Conservation (phyloP, 2,329 filamentous ascomycete species). For the Fusarium oligoseptatum region DNA sequence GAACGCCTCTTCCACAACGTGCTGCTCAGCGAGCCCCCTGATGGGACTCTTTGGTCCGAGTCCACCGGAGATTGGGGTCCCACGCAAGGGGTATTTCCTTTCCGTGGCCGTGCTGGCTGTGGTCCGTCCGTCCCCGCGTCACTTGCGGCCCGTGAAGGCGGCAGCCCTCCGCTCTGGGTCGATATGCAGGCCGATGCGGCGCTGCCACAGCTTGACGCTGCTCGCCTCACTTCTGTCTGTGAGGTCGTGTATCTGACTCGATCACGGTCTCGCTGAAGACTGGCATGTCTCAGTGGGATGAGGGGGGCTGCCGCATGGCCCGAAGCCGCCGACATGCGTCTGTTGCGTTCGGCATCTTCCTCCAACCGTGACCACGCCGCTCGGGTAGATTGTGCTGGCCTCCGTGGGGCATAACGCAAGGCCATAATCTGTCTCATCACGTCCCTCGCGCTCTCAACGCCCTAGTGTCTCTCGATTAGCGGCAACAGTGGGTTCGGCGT, state of each 20-base stretch:
- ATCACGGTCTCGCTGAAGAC: conserved; percentile 27
- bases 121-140: conserved; percentile 1
- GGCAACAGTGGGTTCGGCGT: conserved; percentile 56
- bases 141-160: conserved; percentile 5
- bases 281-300: conserved; percentile 42
- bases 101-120: conserved; percentile 3
- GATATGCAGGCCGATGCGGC: conserved; percentile 19
- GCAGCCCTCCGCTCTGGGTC: conserved; percentile 17
- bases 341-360: not conserved
- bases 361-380: conserved; percentile 2
- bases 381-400: not conserved
- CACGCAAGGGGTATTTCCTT: conserved; percentile 5
- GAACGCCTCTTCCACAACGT: conserved; percentile 40
- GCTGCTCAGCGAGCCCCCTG: conserved; percentile 20
- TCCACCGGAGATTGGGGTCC: conserved; percentile 12
- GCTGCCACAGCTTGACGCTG: conserved; percentile 19
- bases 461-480: conserved; percentile 65
- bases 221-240: conserved; percentile 9
- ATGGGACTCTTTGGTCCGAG: conserved; percentile 7
- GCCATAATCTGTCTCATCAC: conserved; percentile 54
- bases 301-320: conserved; percentile 19
- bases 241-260: not conserved
- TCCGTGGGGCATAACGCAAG: conserved; percentile 19
- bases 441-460: conserved; percentile 57
- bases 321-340: conserved; percentile 13